Conservation (phyloP, 768 basidiomycete genomes). For the Suillus occidentalis region DNA sequence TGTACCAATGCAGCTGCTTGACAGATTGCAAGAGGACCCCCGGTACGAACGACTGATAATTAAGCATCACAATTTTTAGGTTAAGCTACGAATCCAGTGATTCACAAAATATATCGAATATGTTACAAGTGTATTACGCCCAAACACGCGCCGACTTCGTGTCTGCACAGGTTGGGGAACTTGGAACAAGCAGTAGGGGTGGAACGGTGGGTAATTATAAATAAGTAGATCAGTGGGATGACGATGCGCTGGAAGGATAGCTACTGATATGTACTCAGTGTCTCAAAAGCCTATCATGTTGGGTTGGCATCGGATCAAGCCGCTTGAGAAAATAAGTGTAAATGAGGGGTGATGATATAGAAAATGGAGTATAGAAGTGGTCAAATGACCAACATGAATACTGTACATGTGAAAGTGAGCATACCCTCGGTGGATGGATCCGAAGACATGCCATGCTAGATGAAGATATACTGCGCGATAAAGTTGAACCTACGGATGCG, state of each 20-base stretch:
- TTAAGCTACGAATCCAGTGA: neutral
- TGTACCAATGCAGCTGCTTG: too few species aligned
- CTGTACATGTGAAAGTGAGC: conserved; percentile 5
- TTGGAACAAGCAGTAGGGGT: neutral
- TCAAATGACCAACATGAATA: neutral
- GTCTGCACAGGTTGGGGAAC: neutral
- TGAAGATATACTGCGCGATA: neutral
- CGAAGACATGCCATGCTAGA: conserved; percentile 7
- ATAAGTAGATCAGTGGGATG: neutral
- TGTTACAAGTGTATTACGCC: neutral
- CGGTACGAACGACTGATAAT: too few species aligned
- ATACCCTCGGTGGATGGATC: neutral
- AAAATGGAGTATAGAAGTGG: neutral
- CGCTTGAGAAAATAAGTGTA: neutral
- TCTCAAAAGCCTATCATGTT: neutral
- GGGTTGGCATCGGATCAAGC: neutral
- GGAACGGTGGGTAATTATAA: neutral
- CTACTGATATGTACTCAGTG: neutral
- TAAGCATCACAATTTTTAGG: too few species aligned
- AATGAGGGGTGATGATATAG: neutral
- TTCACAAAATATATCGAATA: neutral
- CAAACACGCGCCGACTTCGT: neutral
- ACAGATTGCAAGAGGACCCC: too few species aligned
- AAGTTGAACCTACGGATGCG: neutral
- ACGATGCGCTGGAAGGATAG: neutral